Conservation (phyloP, 2,329 filamentous ascomycete species). For the Cercospora sp. region DNA sequence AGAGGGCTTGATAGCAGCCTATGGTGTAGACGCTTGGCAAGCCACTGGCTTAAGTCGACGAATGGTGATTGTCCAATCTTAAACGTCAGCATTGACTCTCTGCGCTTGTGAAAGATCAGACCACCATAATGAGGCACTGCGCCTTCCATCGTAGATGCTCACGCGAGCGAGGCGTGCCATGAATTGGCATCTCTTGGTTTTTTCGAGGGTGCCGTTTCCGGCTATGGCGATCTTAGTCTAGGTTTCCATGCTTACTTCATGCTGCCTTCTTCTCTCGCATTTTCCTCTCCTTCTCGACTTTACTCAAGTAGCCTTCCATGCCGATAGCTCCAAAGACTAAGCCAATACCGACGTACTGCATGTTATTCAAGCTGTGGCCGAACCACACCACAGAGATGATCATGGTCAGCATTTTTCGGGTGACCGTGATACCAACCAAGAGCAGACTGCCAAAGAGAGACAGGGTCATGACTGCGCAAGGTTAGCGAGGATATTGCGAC, state of each 20-base stretch:
- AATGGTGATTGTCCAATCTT: neutral
- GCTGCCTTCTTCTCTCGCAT: conserved; percentile 58
- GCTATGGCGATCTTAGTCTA: neutral
- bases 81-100: neutral
- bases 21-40: neutral
- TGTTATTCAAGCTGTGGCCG: conserved; percentile 79
- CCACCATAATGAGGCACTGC: neutral
- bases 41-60: neutral
- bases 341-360: conserved; percentile 90
- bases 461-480: conserved; percentile 59
- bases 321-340: conserved; percentile 95
- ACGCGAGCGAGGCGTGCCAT: neutral
- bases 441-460: conserved; percentile 88
- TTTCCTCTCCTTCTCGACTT: conserved; percentile 81
- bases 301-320: conserved; percentile 79
- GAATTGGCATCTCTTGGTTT: neutral
- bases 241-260: neutral
- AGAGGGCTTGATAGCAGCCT: neutral
- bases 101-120: neutral
- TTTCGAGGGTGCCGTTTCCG: neutral
- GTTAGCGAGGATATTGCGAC: conserved; percentile 1
- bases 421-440: conserved; percentile 94
- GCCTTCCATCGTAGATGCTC: neutral
- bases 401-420: conserved; percentile 99
- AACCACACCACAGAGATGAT: conserved; percentile 93